Base-by-base conservation (phyloP, 768 basidiomycete species). In the Mycena pura region DNA sequence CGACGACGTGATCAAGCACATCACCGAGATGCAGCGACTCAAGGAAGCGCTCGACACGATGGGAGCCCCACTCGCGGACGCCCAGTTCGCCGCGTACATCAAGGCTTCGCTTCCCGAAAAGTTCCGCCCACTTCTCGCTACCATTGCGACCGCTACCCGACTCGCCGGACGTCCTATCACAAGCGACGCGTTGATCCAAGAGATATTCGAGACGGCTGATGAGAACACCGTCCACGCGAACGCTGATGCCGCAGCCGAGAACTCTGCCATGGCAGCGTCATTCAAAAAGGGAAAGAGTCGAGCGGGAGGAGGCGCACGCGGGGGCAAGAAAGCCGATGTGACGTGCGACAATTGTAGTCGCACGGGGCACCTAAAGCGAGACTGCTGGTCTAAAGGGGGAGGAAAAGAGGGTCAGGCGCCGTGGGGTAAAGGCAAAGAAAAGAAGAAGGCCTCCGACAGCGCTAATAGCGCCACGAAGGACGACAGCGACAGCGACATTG, bases 391-490 rank as follows among this genome's bases (percentile, higher is more conserved):
- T 1, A 49, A 49, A 24, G 47, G 47, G 32, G 47, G 47, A 54
- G 74, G 74, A 51, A 69, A 65, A 29, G 75, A 77, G 55, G 77
- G 75, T 24, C 70, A 76, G 32, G 34, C 40, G 24, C 47, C 46
- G 11, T 57, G 60, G 32, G 53, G 63, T 3, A 68, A 65, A 32
- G 53, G 47, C 31, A 40, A 61, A 41, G 50, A 68, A 59, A 66
- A 71, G 44, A 47, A 57, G 38, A 55, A 57, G 40, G 38, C 66
- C 43, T 28, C 29, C 41, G 53, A 55, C 6, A 66, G 64, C 32
- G 52, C 41, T 34, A 64, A 60, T 53, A 57, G 52, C 28, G 52
- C 59, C 36, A 14, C 49, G 3, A 62, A 53, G 46, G 53, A 62
- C 17, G 57, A 63, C 22, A 24, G 41, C 19, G 62, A 67, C 36